Conservation (phyloP, 352 stramenopile species). For the Halophytophthora batemanensis region DNA sequence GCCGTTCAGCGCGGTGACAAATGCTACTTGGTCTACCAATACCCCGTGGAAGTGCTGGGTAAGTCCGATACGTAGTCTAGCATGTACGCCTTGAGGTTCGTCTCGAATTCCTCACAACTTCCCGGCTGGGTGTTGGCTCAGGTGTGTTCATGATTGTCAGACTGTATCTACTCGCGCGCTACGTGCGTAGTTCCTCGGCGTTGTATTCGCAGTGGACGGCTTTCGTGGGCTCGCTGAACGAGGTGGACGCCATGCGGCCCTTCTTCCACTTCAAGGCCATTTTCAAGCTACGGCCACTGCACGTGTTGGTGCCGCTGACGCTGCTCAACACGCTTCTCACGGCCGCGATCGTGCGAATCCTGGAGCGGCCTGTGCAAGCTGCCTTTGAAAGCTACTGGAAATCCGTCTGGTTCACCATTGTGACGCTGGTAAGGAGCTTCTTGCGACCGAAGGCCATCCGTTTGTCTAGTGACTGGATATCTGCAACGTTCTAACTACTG, state of each 20-base stretch:
- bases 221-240: constrained; percentile 67
- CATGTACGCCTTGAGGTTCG: not conserved
- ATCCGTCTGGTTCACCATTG: constrained; percentile 62
- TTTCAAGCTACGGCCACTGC: constrained; percentile 65
- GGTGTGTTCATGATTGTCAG: constrained; percentile 68
- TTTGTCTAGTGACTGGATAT: not conserved
- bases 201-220: constrained; percentile 78
- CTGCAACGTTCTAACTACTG: not conserved
- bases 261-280: constrained; percentile 82
- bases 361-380: constrained; percentile 62
- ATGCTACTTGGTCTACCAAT: constrained; percentile 68
- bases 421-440: constrained; percentile 53
- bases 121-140: constrained; percentile 4
- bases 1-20: constrained; percentile 22
- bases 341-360: constrained; percentile 66
- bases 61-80: not conserved
- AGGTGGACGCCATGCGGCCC: constrained; percentile 72
- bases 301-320: constrained; percentile 54
- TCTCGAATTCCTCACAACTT: not conserved
- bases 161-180: constrained; percentile 63
- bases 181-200: constrained; percentile 63
- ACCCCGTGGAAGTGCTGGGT: constrained; percentile 61
- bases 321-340: constrained; percentile 59
- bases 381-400: constrained; percentile 72
- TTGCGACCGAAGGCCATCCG: not conserved